A percentile compares a stretch with the other conserved stretches of the same genome.
Conservation (phyloP, 768 basidiomycete species). For the Heimioporus sp. region DNA sequence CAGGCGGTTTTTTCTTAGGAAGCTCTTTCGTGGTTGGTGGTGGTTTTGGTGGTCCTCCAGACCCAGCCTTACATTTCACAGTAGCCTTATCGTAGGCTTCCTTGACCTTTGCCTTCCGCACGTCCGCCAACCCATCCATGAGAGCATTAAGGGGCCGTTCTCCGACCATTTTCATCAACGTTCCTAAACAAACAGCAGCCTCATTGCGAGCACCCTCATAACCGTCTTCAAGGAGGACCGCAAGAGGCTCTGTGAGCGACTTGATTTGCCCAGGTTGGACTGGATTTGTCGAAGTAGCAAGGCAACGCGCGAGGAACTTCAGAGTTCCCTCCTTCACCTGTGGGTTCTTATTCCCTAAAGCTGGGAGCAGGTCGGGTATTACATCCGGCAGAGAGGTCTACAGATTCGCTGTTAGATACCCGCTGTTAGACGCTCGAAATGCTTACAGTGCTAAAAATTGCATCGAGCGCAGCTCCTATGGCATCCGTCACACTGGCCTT, state of each 20-base stretch:
- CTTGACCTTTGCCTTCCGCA: conserved; percentile 89
- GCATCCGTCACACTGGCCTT: conserved; percentile 89
- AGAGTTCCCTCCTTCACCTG: conserved; percentile 93
- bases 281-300: conserved; percentile 66
- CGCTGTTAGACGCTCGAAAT: conserved; percentile 3
- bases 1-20: conserved; percentile 35
- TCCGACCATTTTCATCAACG: conserved; percentile 95
- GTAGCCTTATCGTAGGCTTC: conserved; percentile 90
- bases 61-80: conserved; percentile 82
- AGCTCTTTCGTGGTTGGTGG: conserved; percentile 32
- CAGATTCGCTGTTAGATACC: conserved; percentile 2
- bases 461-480: conserved; percentile 85
- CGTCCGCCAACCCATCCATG: conserved; percentile 81
- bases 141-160: conserved; percentile 87
- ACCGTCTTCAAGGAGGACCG: conserved; percentile 78
- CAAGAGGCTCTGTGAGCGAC: conserved; percentile 72
- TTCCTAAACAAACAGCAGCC: conserved; percentile 86
- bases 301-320: conserved; percentile 79
- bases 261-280: conserved; percentile 79
- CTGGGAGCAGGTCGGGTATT: conserved; percentile 74
- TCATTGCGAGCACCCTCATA: conserved; percentile 87
- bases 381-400: conserved; percentile 82
- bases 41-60: conserved; percentile 46
- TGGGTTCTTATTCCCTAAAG: conserved; percentile 88
- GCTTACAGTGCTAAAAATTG: conserved; percentile 79